Evolutionary conservation across 805 yeast genomes (phyloP), one percentile per base, ranked within the genome.

Genomic region (Brettanomyces anomalus): DNA sequence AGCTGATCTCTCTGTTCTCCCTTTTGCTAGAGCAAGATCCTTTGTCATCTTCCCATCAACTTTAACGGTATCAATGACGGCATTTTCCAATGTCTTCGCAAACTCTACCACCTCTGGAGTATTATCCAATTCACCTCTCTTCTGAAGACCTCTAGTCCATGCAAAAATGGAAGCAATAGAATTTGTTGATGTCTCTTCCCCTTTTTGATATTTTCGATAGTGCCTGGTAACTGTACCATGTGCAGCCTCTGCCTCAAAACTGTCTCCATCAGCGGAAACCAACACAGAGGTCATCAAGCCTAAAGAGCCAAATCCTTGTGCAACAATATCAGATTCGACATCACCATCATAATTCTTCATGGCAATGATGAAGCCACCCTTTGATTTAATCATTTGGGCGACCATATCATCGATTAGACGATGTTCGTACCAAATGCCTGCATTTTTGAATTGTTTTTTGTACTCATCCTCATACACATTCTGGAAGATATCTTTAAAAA

Each of bases 161-260:
- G 97, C 97, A 60, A 83, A 90, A 53, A 90, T 90, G 13, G 96
- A 88, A 3, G 97, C 97, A 65, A 90, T 90, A 15, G 97, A 89
- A 69, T 90, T 90, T 45, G 97, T 90, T 5, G 96, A 86, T 16
- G 97, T 90, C 69, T 89, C 97, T 64, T 88, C 85, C 52, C 97
- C 97, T 67, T 84, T 85, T 70, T 90, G 97, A 67, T 86, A 87
- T 67, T 82, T 93, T 71, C 97, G 84, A 71, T 75, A 90, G 65
- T 90, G 97, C 70, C 97, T 85, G 38, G 97, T 90, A 54, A 90
- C 97, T 13, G 97, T 90, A 44, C 97, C 97, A 64, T 90, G 97
- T n/a, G 97, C 97, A 46, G 97, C 97, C 72, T 90, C 97, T 43
- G 88, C 71, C 71, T 90, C 97, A 63, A 86, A 89, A 13, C 96